phyloP scores from a whole-genome alignment of 1,284 basidiomycete genomes.

The Marasmius fiardii region DNA sequence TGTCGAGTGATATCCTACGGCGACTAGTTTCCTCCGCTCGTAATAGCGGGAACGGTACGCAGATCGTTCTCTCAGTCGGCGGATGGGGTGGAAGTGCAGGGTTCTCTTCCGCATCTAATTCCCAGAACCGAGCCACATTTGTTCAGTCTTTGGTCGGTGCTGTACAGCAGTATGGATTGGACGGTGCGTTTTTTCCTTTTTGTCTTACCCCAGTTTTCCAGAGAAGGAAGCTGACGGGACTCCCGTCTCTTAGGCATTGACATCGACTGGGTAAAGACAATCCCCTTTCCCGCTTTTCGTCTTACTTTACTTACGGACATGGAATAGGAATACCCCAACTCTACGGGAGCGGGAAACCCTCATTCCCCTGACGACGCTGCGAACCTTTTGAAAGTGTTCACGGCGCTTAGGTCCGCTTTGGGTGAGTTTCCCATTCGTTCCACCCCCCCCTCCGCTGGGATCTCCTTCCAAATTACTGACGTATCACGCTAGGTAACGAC shows the following conservation, averaged over 20 bases:
- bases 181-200: constrained; percentile 37
- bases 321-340: constrained; percentile 74
- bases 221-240: too few relatives aligned
- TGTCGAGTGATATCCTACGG: constrained; percentile 54
- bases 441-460: neutral
- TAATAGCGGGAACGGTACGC: neutral
- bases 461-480: neutral
- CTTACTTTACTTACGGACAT: too few relatives aligned
- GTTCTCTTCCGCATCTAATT: constrained; percentile 60
- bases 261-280: constrained; percentile 58
- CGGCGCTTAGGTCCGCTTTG: constrained; percentile 54
- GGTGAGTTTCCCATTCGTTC: constrained; percentile 36
- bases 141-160: constrained; percentile 55
- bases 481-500: constrained; percentile 27
- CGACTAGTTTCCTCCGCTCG: constrained; percentile 61
- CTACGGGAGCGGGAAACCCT: constrained; percentile 60
- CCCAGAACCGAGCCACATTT: constrained; percentile 52
- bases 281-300: neutral
- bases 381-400: constrained; percentile 65
- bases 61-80: constrained; percentile 25
- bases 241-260: constrained; percentile 47
- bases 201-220: too few relatives aligned
- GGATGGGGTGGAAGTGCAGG: constrained; percentile 55
- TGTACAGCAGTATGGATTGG: constrained; percentile 62
- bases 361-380: constrained; percentile 59